Percentiles rank a stretch among this genome's conserved stretches.
Evolutionary conservation across 768 basidiomycete genomes (phyloP).

Genomic region (Pleurotus tuoliensis): DNA sequence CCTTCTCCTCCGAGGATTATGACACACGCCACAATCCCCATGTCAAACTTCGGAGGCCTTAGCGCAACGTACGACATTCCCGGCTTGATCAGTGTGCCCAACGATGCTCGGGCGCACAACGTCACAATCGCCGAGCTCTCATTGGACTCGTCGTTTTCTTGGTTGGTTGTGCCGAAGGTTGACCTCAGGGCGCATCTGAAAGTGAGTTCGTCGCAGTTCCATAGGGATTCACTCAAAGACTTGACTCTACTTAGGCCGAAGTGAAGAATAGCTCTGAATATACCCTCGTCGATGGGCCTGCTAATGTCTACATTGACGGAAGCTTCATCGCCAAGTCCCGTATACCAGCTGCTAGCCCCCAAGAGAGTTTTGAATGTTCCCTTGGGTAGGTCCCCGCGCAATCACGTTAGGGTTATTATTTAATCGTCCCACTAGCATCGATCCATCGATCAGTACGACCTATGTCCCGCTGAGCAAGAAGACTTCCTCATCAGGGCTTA

Average conservation of each 20-base stretch:
- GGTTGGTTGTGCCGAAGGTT: slow-evolving; percentile 24
- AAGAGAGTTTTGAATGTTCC: slow-evolving; percentile 36
- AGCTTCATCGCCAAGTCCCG: slow-evolving; percentile 33
- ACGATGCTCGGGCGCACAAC: slow-evolving; percentile 21
- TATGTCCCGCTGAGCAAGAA: slow-evolving; percentile 16
- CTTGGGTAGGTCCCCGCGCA: slow-evolving; percentile 26
- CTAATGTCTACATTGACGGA: slow-evolving; percentile 38
- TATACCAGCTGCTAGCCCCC: slow-evolving; percentile 30
- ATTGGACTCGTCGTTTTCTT: slow-evolving; percentile 20
- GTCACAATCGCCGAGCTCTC: slow-evolving; percentile 23
- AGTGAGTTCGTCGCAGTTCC: slow-evolving; percentile 9
- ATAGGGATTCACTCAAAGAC: neutral
- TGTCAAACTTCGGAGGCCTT: slow-evolving; percentile 14
- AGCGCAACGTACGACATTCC: slow-evolving; percentile 25
- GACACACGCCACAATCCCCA: neutral
- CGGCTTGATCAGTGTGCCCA: slow-evolving; percentile 20
- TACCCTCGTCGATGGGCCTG: slow-evolving; percentile 29
- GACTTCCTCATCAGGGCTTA: slow-evolving; percentile 27
- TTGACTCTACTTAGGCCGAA: neutral
- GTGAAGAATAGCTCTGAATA: slow-evolving; percentile 34
- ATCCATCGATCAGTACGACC: slow-evolving; percentile 1
- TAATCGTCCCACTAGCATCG: neutral
- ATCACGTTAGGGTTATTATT: neutral
- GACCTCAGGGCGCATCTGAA: slow-evolving; percentile 21
- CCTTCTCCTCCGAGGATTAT: neutral